Base-by-base conservation (phyloP, 164 flowering plant genomes). In the Tinospora cordifolia region DNA sequence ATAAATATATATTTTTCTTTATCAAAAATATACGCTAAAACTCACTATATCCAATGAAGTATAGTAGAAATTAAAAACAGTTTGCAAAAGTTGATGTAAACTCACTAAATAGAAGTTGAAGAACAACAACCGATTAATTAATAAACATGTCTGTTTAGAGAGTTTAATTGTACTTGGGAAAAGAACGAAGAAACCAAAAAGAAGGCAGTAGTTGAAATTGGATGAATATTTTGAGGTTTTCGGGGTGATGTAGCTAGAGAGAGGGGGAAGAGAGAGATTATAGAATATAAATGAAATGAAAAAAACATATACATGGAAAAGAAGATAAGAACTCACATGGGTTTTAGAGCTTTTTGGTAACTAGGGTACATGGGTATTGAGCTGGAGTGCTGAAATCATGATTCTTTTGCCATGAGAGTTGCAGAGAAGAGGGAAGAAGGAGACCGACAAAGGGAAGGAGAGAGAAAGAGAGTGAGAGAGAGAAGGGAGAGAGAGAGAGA, bases 401-500 rank as follows among this genome's bases (percentile, higher is more conserved):
- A 88, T 89, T 84, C 90, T 83, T 81, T 81, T 80, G 87, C 77
- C 87, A 84, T 87, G 89, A 84, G 85, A 79, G 84, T 81, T 79
- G 79, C 77, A 77, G 79, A 79, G 77, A 77, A 75, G 26, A 13
- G 58, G 19, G 46, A 62, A 46, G 78, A 79, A 82, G 69, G 79
- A 80, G 72, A 76, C 57, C n/a, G 57, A 49, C 57, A 49, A 49
- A 49, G n/a, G n/a, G n/a, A n/a, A n/a, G n/a, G n/a, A n/a, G n/a
- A n/a, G n/a, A n/a, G n/a, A n/a, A n/a, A n/a, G n/a, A n/a, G n/a
- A n/a, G n/a, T n/a, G n/a, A n/a, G n/a, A n/a, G n/a, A n/a, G n/a
- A n/a, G n/a, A n/a, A n/a, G n/a, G n/a, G n/a, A n/a, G n/a, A 46
- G 51, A 79, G 83, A 72, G 79, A 79, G 72, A 76, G 74, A 75